A percentile compares a stretch with the other conserved stretches of the same genome.
phyloP scores from a whole-genome alignment of 495 filamentous ascomycete genomes.

The Lophiotrema nucula region DNA sequence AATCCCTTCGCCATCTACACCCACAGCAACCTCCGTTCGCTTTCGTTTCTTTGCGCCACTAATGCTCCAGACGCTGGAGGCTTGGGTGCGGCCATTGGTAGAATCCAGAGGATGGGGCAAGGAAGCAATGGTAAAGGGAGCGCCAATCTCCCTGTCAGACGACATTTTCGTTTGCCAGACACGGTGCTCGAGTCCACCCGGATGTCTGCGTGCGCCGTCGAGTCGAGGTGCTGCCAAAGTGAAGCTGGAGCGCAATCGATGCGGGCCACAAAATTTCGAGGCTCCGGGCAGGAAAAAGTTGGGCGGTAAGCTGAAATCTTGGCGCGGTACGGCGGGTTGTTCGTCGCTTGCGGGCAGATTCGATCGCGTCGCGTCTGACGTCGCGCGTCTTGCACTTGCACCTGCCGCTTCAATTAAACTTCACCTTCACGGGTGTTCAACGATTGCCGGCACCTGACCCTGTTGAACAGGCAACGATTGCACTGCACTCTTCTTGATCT shows the following conservation, averaged over 20 bases:
- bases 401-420: too few relatives aligned
- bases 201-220: conserved; percentile 29
- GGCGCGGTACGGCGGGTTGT: too few relatives aligned
- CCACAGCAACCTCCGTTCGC: conserved; percentile 77
- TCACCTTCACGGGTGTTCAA: too few relatives aligned
- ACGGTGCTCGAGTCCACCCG: not conserved
- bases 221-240: not conserved
- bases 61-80: conserved; percentile 59
- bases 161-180: conserved; percentile 34
- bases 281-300: not conserved
- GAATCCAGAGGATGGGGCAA: conserved; percentile 37
- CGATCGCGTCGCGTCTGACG: too few relatives aligned
- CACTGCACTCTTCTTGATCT: too few relatives aligned
- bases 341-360: too few relatives aligned
- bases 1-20: conserved; percentile 85
- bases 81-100: conserved; percentile 34
- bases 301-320: conserved; percentile 18
- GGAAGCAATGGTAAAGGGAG: conserved; percentile 39
- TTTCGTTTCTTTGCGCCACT: conserved; percentile 78
- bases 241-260: conserved; percentile 2
- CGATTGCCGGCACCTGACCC: too few relatives aligned
- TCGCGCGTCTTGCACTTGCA: too few relatives aligned
- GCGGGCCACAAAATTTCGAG: conserved; percentile 12
- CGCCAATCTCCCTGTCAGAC: conserved; percentile 32
- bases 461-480: too few relatives aligned